Evolutionary conservation across 78 protist species (phyloP), one percentile per base, ranked within the genome.

Genomic region (Pirum gemmata): DNA sequence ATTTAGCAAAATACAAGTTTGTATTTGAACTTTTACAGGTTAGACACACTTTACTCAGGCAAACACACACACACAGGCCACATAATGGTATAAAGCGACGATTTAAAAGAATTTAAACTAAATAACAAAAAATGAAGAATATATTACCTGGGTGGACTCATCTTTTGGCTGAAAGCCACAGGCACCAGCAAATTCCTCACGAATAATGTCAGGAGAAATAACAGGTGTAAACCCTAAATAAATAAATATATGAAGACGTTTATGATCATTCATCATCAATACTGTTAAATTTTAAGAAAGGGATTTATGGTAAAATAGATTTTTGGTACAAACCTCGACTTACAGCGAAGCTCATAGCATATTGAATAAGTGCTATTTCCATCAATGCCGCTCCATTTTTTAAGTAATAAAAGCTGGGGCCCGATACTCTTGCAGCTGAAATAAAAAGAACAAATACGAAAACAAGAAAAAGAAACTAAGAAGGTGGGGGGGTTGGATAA

Each of bases 331-430:
- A n/a, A 51, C 89, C 89, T n/a, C n/a, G 13, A 21, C 36, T 35
- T 13, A 78, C 85, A 35, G 35, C 79, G 29, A 8, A 1, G 25
- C 1, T 18, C 78, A 89, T n/a, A 25, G 91, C 91, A 41, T 79
- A 89, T 13, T 89, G 87, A 33, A 89, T 74, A 0, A 89, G 75
- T 1, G 91, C 91, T 79, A 89, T 41, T 78, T 89, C 91, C 77
- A 89, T 29, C 1, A 78, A 67, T 27, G 91, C 91, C 1, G 87
- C 87, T 1, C n/a, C 91, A 1, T 80, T 80, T 86, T 89, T 89
- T 41, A 89, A 41, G 36, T 40, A 89, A 86, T 89, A 89, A 36
- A 79, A 89, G 29, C 73, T n/a, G 0, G 38, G 41, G 0, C 90
- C 90, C 2, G 79, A 78, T 21, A 78, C 88, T 2, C 13, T 39